Conservation (phyloP, 257 asterid species). For the Salvia rosmarinus region DNA sequence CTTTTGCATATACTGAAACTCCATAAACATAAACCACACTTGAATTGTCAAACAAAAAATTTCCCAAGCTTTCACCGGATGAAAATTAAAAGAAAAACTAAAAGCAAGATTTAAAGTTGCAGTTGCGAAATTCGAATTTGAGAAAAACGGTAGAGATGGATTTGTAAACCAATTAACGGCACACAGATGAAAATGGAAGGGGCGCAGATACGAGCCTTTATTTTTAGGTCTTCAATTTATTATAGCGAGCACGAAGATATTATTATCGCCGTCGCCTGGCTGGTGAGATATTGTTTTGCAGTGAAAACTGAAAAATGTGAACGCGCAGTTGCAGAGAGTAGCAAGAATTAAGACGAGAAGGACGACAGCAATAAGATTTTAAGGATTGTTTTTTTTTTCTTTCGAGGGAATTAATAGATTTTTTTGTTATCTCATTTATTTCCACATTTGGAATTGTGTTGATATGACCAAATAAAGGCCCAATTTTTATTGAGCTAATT, state of each 20-base stretch:
- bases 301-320: neutral
- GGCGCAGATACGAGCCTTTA: constrained; percentile 16
- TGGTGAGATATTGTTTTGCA: neutral
- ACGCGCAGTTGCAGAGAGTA: neutral
- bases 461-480: too few species aligned
- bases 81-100: neutral
- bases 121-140: neutral
- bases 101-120: neutral
- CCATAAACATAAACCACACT: neutral
- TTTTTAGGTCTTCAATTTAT: neutral
- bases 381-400: too few species aligned
- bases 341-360: neutral
- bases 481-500: too few species aligned
- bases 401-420: too few species aligned
- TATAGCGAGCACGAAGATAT: neutral
- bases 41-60: neutral
- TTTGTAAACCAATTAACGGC: too few species aligned
- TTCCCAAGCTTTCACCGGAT: neutral
- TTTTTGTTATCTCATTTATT: too few species aligned
- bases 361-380: too few species aligned
- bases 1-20: neutral
- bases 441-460: too few species aligned
- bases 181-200: too few species aligned
- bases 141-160: neutral
- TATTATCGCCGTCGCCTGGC: neutral